Conservation (phyloP, 192 early-diverging fungal genomes). For the Linnemannia hyalina region DNA sequence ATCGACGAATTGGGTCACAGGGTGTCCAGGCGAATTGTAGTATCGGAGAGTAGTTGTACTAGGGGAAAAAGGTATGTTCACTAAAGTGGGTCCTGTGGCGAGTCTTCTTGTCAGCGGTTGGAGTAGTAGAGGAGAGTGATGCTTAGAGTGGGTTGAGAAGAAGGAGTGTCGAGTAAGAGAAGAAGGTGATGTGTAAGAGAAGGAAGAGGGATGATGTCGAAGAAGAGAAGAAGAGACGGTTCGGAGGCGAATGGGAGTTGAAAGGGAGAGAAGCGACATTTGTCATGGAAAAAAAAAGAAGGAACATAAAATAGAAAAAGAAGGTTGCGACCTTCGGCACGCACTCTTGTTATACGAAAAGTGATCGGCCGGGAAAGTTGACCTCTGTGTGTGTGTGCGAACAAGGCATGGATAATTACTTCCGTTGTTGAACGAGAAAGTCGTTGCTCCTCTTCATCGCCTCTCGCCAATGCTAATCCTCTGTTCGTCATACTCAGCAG, state of each 20-base stretch:
- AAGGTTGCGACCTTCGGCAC: neutral
- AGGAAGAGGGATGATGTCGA: neutral
- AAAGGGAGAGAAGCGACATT: neutral
- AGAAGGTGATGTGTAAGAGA: neutral
- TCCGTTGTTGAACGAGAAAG: too few species aligned
- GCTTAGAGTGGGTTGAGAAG: neutral
- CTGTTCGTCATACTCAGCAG: neutral
- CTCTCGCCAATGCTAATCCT: neutral
- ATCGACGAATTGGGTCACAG: constrained; percentile 3
- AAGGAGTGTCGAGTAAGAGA: neutral
- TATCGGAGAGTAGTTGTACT: neutral
- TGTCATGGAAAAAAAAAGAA: neutral
- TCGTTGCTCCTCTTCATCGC: too few species aligned
- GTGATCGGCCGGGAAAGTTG: neutral
- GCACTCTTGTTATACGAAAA: neutral
- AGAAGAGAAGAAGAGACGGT: neutral
- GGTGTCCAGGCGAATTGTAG: constrained; percentile 5
- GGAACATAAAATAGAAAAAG: neutral
- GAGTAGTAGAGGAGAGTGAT: neutral
- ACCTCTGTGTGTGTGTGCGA: too few species aligned
- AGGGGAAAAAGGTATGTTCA: neutral
- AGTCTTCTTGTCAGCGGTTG: neutral
- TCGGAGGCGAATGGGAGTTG: neutral
- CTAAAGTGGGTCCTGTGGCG: too few species aligned
- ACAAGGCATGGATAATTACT: too few species aligned